Base-by-base conservation (phyloP, 1,139 yeast genomes). In the Suhomyces maxii region DNA sequence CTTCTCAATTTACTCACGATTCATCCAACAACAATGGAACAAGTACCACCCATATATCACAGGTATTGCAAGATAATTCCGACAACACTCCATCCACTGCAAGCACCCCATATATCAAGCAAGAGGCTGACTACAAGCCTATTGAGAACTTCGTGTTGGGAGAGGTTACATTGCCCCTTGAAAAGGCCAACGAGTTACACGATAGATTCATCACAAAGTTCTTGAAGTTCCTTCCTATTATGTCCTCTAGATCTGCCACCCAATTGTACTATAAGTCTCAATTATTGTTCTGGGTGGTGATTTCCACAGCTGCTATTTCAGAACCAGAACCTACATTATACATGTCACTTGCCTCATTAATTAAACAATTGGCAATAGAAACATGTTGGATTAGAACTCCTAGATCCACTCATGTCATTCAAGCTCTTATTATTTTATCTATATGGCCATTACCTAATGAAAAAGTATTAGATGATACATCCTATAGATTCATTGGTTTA, bases 371-470 rank as follows among this genome's bases (percentile, higher is more conserved):
- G 53, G 96, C 96, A 0, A 89, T 89, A 50, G 96, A 89, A 60
- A 89, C 96, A 0, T 89, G 97, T 65, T 89, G 97, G 96, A 83
- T 89, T 45, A 75, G 91, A 51, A 90, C 98, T 0, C 97, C 98
- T 3, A 75, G 98, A 59, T 88, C 96, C 5, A 89, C 97, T 0
- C 97, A 90, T 61, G 91, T 90, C 33, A 89, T 91, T 9, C 97
- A 91, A 62, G 96, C 97, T 0, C 71, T 91, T 39, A 69, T 90
- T 28, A 85, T 91, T 34, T 73, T 91, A 36, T 83, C 95, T 14
- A 82, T 83, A 32, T 91, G 98, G 98, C 97, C 97, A 0, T 68
- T 91, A 39, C 97, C 98, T 0, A 90, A 90, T 60, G 95, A 88
- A 62, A 91, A 90, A 59, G 95, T 91, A 8, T 73, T 91, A 51